These are phyloP conservation scores for Aspergillus sparsus DNA, from an alignment of 495 filamentous ascomycete species.

Conservation along the genomic window DNA sequence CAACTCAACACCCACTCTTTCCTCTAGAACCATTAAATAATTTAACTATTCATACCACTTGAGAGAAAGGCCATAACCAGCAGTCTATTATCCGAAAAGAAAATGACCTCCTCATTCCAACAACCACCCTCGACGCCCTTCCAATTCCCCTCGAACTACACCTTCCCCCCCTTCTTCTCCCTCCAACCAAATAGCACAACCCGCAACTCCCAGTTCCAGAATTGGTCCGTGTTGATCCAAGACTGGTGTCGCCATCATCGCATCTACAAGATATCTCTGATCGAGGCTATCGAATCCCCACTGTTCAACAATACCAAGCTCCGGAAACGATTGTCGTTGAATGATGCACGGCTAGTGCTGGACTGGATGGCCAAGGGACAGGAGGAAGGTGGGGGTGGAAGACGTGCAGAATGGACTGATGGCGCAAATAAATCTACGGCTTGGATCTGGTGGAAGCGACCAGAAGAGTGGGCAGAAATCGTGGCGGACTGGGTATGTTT, in stretches of 20 bases:
- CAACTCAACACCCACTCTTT: background rate
- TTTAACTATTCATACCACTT: background rate
- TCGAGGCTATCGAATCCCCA: conserved; percentile 58
- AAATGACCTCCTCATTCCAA: conserved; percentile 1
- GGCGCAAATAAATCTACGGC: conserved; percentile 41
- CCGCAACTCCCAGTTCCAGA: conserved; percentile 71
- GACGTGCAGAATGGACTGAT: conserved; percentile 68
- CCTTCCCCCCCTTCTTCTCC: conserved; percentile 51
- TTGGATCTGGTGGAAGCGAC: conserved; percentile 70
- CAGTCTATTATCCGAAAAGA: background rate
- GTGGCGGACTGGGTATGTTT: conserved; percentile 59
- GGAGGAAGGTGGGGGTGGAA: conserved; percentile 57
- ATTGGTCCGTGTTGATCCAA: conserved; percentile 85
- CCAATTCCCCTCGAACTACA: conserved; percentile 9
- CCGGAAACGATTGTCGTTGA: conserved; percentile 56
- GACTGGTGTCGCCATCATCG: conserved; percentile 78
- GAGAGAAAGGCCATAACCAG: background rate
- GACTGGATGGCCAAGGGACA: conserved; percentile 69
- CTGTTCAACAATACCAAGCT: conserved; percentile 58
- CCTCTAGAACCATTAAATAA: background rate
- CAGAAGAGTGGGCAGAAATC: conserved; percentile 72
- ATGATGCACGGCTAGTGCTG: conserved; percentile 67
- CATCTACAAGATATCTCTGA: conserved; percentile 67
- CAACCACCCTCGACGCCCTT: conserved; percentile 3
- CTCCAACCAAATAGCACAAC: conserved; percentile 76